phyloP scores from a whole-genome alignment of 2,329 filamentous ascomycete genomes.

The Botryotinia narcissicola region DNA sequence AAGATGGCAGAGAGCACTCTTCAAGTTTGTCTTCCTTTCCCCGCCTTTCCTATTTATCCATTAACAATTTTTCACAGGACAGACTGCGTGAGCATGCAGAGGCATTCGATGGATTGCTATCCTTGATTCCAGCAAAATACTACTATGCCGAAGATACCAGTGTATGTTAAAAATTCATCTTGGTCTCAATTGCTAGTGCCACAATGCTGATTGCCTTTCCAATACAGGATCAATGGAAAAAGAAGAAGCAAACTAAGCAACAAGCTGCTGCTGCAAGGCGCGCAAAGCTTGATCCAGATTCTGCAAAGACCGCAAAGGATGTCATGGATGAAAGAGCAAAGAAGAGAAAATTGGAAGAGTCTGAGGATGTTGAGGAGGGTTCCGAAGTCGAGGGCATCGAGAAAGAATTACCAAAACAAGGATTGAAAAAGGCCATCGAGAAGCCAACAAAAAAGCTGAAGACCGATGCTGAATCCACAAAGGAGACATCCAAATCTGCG shows the following conservation, averaged over 20 bases:
- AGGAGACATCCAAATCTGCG: conserved; percentile 30
- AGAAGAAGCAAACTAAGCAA: conserved; percentile 93
- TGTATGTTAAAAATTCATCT: conserved; percentile 47
- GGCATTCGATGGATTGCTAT: conserved; percentile 55
- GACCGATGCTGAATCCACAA: conserved; percentile 32
- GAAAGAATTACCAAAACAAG: conserved; percentile 61
- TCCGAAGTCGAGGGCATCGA: conserved; percentile 48
- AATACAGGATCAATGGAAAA: conserved; percentile 82
- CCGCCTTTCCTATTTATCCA: conserved; percentile 25
- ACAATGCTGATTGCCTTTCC: conserved; percentile 24
- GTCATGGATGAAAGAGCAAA: conserved; percentile 81
- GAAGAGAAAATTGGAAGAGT: conserved; percentile 75
- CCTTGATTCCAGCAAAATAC: conserved; percentile 67
- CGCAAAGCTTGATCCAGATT: conserved; percentile 88
- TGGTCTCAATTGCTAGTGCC: conserved; percentile 2
- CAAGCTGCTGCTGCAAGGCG: conserved; percentile 78
- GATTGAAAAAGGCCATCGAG: conserved; percentile 50
- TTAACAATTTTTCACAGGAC: conserved; percentile 42
- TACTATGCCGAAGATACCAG: conserved; percentile 70
- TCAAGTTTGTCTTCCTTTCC: conserved; percentile 32
- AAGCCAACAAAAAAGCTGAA: conserved; percentile 55
- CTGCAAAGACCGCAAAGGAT: conserved; percentile 87
- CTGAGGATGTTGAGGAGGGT: conserved; percentile 46
- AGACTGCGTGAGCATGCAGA: conserved; percentile 48
- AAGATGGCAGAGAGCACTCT: conserved; percentile 39